phyloP scores from a whole-genome alignment of 129 eudicot species.

The Scalesia atractyloides region DNA sequence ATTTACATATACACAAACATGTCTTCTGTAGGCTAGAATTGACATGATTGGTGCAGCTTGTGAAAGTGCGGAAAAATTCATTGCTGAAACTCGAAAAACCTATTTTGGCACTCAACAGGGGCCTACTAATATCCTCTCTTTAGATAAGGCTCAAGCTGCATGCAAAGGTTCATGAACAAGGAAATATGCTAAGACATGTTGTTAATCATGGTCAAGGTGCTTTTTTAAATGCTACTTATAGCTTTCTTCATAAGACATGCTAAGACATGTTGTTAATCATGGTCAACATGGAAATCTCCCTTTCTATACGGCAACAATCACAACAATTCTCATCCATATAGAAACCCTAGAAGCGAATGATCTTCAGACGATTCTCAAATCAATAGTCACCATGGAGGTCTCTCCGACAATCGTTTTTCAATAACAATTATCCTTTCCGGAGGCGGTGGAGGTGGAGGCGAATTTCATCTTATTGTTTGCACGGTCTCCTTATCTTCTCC shows the following conservation, averaged over 20 bases:
- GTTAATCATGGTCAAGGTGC: conserved; percentile 95
- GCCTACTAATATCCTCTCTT: conserved; percentile 62
- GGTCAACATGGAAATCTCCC: too few species aligned
- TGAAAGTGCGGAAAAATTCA: conserved; percentile 94
- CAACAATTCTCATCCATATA: too few species aligned
- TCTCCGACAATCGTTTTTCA: neutral
- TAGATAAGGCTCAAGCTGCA: conserved; percentile 92
- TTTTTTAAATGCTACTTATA: neutral
- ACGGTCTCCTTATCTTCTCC: too few species aligned
- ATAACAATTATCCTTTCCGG: too few species aligned
- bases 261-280: too few species aligned
- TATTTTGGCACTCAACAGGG: conserved; percentile 88
- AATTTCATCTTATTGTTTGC: too few species aligned
- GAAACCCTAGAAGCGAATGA: too few species aligned
- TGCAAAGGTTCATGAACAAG: conserved; percentile 96
- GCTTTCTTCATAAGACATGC: neutral
- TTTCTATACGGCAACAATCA: too few species aligned
- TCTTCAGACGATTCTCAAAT: too few species aligned
- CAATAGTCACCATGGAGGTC: too few species aligned
- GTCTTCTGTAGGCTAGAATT: conserved; percentile 66
- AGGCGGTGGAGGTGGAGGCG: too few species aligned
- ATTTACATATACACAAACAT: neutral
- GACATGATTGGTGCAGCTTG: conserved; percentile 97
- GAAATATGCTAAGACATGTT: conserved; percentile 74
- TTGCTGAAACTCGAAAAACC: conserved; percentile 90